Conservation (phyloP, 208 protist genomes). For the Herpetomonas tarakana region DNA sequence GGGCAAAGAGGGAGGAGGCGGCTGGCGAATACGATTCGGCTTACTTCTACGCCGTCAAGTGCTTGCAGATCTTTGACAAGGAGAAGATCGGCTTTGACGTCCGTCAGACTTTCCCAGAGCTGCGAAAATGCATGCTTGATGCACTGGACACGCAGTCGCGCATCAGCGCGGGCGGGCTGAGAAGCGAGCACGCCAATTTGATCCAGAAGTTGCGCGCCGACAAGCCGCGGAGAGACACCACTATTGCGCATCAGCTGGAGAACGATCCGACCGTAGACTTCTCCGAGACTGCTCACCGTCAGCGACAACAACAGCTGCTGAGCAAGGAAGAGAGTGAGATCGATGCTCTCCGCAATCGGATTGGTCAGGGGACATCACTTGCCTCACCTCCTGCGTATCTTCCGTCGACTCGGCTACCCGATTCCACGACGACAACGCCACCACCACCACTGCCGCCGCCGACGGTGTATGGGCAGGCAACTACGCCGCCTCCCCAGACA, state of each 20-base stretch:
- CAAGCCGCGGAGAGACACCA: not conserved
- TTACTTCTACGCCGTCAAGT: constrained; percentile 47
- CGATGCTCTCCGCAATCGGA: constrained; percentile 12
- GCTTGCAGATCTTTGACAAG: constrained; percentile 49
- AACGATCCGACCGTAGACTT: constrained; percentile 1
- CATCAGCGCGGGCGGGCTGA: not conserved
- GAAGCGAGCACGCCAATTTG: not conserved
- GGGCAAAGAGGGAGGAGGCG: constrained; percentile 13
- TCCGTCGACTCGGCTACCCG: not conserved
- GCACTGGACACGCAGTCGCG: constrained; percentile 24
- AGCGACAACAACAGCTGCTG: constrained; percentile 22
- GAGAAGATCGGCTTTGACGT: constrained; percentile 20
- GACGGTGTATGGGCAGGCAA: not conserved
- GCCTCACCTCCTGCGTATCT: not conserved
- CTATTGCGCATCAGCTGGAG: constrained; percentile 34
- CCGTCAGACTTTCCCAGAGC: constrained; percentile 4
- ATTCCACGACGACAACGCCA: not conserved
- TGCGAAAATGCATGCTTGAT: constrained; percentile 14
- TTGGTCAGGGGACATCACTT: constrained; percentile 13
- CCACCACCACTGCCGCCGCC: not conserved
- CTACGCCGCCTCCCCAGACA: no score
- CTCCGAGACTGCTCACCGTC: constrained; percentile 10
- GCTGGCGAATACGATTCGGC: constrained; percentile 30
- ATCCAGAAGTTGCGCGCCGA: not conserved
- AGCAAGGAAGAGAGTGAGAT: constrained; percentile 16